phyloP scores from a whole-genome alignment of 495 filamentous ascomycete genomes.

The Sporormia fimetaria region DNA sequence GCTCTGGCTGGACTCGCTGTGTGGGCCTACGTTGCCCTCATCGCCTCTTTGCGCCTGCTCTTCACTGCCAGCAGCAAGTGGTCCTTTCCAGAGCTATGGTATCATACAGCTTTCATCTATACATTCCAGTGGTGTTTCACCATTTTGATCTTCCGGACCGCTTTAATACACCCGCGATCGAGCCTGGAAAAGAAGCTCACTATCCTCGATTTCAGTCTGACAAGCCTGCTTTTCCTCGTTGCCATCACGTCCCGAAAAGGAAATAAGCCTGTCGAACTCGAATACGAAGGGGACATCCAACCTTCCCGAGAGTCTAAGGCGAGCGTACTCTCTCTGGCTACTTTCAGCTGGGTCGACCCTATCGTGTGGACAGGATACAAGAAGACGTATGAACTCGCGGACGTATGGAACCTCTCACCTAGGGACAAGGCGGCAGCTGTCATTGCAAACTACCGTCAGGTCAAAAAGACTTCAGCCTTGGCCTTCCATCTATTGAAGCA shows the following conservation, averaged over 20 bases:
- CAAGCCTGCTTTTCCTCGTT: constrained; percentile 60
- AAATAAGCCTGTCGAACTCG: constrained; percentile 76
- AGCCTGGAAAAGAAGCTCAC: constrained; percentile 47
- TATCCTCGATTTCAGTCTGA: constrained; percentile 60
- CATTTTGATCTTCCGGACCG: constrained; percentile 69
- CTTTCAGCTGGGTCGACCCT: constrained; percentile 82
- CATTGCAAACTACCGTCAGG: constrained; percentile 68
- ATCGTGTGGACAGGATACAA: constrained; percentile 86
- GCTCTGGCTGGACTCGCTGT: constrained; percentile 52
- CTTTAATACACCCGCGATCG: constrained; percentile 66
- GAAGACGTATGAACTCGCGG: constrained; percentile 65
- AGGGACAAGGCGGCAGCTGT: constrained; percentile 77
- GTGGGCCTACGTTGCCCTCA: constrained; percentile 73
- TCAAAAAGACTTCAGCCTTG: constrained; percentile 71
- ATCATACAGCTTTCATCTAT: constrained; percentile 86
- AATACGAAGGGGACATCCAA: constrained; percentile 75
- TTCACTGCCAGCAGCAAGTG: constrained; percentile 53
- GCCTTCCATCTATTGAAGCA: constrained; percentile 72
- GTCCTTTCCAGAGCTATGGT: constrained; percentile 68
- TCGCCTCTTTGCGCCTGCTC: constrained; percentile 61
- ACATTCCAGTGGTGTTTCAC: constrained; percentile 68
- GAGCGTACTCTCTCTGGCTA: constrained; percentile 75
- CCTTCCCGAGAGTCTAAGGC: constrained; percentile 77
- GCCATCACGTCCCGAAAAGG: constrained; percentile 76
- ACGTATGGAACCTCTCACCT: constrained; percentile 85